Evolutionary conservation across 768 basidiomycete genomes (phyloP).

Genomic region (Auriculariales sp.): DNA sequence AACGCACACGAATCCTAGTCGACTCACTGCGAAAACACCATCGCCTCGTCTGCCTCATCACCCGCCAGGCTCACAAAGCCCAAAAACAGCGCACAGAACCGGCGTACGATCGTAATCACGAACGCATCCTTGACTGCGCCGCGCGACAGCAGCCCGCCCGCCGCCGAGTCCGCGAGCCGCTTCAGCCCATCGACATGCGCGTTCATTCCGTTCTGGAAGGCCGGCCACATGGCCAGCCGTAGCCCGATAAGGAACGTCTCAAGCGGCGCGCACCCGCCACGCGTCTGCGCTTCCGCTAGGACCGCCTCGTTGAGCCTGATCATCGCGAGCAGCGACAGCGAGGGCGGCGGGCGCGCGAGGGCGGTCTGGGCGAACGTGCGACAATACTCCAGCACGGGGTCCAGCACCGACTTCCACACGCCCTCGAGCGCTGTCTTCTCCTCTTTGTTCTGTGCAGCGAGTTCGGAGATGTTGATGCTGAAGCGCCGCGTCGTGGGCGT

Average conservation of each 20-base stretch:
- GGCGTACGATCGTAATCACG: constrained; percentile 55
- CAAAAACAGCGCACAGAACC: constrained; percentile 72
- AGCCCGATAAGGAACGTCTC: constrained; percentile 70
- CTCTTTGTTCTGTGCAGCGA: constrained; percentile 25
- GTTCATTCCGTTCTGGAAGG: constrained; percentile 81
- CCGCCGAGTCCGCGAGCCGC: constrained; percentile 62
- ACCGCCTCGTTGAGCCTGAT: constrained; percentile 81
- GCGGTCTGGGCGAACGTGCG: constrained; percentile 60
- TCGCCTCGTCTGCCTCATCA: constrained; percentile 72
- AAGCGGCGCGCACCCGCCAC: constrained; percentile 56
- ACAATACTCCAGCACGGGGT: constrained; percentile 78
- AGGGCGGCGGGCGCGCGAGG: constrained; percentile 60
- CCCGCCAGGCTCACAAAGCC: constrained; percentile 68
- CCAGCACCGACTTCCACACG: constrained; percentile 87
- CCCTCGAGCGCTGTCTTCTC: constrained; percentile 44
- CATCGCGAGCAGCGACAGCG: constrained; percentile 73
- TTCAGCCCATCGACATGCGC: constrained; percentile 72
- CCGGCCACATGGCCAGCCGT: constrained; percentile 82
- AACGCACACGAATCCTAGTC: not conserved
- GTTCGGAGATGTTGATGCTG: not conserved
- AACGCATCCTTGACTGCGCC: constrained; percentile 50
- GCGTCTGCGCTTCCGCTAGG: constrained; percentile 56
- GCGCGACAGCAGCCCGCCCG: constrained; percentile 48
- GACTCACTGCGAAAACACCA: constrained; percentile 87
- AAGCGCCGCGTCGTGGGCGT: constrained; percentile 4